Evolutionary conservation across 495 filamentous ascomycete genomes (phyloP).

Genomic region (Penicillium ucsense): DNA sequence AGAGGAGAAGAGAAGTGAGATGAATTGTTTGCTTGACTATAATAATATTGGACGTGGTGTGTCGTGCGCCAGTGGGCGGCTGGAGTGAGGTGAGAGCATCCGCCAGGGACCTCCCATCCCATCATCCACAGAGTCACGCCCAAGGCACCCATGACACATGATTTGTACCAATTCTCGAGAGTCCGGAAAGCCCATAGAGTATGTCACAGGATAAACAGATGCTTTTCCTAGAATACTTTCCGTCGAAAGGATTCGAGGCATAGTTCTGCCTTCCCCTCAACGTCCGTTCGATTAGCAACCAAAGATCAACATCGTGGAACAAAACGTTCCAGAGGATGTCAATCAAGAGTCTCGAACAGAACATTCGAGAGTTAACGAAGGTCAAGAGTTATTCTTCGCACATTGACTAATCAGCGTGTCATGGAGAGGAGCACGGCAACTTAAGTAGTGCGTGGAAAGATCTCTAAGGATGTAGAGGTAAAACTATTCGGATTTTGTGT

Average conservation of each 20-base stretch:
- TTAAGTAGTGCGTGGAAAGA: conserved; percentile 64
- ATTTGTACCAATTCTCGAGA: conserved; percentile 29
- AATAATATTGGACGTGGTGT: not conserved
- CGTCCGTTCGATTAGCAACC: conserved; percentile 19
- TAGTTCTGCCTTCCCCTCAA: conserved; percentile 31
- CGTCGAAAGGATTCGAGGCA: conserved; percentile 9
- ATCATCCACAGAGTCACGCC: no score
- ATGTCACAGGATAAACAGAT: conserved; percentile 7
- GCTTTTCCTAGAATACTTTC: conserved; percentile 9
- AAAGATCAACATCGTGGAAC: conserved; percentile 26
- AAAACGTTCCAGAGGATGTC: conserved; percentile 25
- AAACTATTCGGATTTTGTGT: conserved; percentile 15
- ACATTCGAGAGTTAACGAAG: conserved; percentile 23
- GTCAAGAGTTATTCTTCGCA: conserved; percentile 65
- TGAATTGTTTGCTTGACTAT: conserved; percentile 2
- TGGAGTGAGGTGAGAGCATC: no score
- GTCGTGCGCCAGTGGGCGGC: not conserved
- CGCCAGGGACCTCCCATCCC: no score
- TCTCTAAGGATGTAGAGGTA: not conserved
- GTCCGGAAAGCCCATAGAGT: conserved; percentile 7
- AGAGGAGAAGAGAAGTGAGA: conserved; percentile 1
- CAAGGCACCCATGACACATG: not conserved
- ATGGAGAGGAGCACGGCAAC: conserved; percentile 73
- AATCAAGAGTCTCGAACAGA: conserved; percentile 18
- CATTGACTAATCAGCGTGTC: conserved; percentile 87